Evolutionary conservation across 164 flowering plant species (phyloP).

Genomic region (Liriodendron chinense): DNA sequence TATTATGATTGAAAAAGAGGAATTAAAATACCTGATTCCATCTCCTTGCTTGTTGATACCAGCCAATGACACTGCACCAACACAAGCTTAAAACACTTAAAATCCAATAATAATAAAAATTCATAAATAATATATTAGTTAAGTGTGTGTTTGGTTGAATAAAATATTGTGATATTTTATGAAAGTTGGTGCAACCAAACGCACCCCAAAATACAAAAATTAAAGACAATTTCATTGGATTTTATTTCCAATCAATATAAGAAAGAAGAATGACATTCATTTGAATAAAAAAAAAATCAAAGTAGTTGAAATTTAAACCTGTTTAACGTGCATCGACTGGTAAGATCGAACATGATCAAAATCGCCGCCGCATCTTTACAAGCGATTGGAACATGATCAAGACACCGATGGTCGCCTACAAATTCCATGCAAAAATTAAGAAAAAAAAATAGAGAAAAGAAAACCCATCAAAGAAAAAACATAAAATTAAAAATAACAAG

Average conservation of each 20-base stretch:
- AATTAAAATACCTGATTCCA: constrained; percentile 70
- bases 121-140: not conserved
- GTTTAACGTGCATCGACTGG: constrained; percentile 79
- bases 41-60: constrained; percentile 78
- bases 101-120: not conserved
- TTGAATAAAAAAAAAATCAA: not conserved
- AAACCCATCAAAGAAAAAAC: not conserved
- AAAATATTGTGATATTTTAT: too few relatives aligned
- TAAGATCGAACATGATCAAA: constrained; percentile 89
- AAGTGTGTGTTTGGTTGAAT: not conserved
- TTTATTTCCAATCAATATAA: too few relatives aligned
- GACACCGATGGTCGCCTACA: constrained; percentile 59
- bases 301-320: constrained; percentile 38
- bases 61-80: constrained; percentile 67
- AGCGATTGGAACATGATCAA: constrained; percentile 74
- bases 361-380: constrained; percentile 89
- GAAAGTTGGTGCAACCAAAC: too few relatives aligned
- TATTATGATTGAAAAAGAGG: not conserved
- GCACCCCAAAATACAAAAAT: too few relatives aligned
- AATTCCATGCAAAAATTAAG: not conserved
- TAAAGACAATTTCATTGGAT: too few relatives aligned
- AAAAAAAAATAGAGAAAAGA: not conserved
- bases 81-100: not conserved
- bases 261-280: too few relatives aligned
- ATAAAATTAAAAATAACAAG: not conserved